phyloP scores from a whole-genome alignment of 2,329 filamentous ascomycete species.

The Fusarium odoratissimum region DNA sequence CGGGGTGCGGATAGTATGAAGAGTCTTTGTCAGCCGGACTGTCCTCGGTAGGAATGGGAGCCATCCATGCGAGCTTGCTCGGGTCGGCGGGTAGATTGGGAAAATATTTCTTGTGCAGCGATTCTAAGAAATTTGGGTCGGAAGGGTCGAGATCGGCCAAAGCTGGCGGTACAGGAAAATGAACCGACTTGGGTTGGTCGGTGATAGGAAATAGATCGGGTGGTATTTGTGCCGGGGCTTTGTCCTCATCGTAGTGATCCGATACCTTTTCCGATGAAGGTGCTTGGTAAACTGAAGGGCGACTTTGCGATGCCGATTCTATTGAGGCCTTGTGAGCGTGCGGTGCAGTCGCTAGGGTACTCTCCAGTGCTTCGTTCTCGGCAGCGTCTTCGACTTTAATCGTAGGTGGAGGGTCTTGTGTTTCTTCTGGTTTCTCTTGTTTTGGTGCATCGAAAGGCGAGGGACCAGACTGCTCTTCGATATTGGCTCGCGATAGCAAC shows the following conservation, averaged over 20 bases:
- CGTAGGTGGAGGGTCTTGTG: slow-evolving; percentile 42
- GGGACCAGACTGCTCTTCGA: slow-evolving; percentile 69
- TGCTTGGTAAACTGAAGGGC: background rate
- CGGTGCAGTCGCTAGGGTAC: background rate
- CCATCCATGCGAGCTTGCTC: slow-evolving; percentile 90
- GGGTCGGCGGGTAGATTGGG: slow-evolving; percentile 87
- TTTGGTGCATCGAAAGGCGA: slow-evolving; percentile 57
- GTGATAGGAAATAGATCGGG: slow-evolving; percentile 57
- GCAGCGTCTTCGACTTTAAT: slow-evolving; percentile 52
- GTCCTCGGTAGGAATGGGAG: slow-evolving; percentile 73
- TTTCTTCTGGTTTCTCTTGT: slow-evolving; percentile 21
- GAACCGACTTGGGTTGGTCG: slow-evolving; percentile 58
- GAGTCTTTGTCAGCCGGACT: slow-evolving; percentile 75
- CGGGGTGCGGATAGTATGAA: slow-evolving; percentile 83
- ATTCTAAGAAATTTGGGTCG: slow-evolving; percentile 83
- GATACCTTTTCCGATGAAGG: slow-evolving; percentile 44
- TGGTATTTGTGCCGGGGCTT: slow-evolving; percentile 55
- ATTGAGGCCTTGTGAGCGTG: slow-evolving; percentile 1
- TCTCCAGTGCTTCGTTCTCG: slow-evolving; percentile 16
- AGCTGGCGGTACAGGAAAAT: slow-evolving; percentile 69
- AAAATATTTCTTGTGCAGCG: slow-evolving; percentile 94
- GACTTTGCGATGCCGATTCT: background rate
- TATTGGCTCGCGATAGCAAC: slow-evolving; percentile 79
- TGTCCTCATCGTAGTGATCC: slow-evolving; percentile 56
- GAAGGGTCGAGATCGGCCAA: slow-evolving; percentile 83